A percentile compares a stretch with the other conserved stretches of the same genome.
phyloP scores from a whole-genome alignment of 441 rosid species.

The Corymbia citriodora region DNA sequence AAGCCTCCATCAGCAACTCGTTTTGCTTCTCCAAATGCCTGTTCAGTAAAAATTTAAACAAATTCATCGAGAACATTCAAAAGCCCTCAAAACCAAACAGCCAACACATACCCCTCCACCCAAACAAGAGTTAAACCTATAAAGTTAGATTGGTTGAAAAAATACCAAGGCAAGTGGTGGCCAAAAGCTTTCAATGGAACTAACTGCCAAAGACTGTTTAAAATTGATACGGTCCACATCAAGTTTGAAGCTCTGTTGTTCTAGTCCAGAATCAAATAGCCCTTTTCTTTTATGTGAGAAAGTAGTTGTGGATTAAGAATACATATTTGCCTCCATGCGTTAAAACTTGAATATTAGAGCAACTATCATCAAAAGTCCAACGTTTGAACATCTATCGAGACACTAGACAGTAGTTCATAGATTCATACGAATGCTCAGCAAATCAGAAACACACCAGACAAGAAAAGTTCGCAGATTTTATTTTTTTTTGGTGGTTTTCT shows the following conservation, averaged over 20 bases:
- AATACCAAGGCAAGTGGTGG: neutral
- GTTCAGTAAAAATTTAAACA: neutral
- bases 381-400: neutral
- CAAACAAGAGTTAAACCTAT: neutral
- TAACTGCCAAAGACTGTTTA: neutral
- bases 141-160: neutral
- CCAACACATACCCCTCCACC: neutral
- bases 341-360: neutral
- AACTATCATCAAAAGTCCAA: neutral
- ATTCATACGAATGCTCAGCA: neutral
- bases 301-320: neutral
- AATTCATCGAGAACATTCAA: neutral
- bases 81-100: neutral
- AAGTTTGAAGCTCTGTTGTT: neutral
- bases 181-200: neutral
- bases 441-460: neutral
- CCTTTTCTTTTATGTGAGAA: neutral
- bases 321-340: neutral
- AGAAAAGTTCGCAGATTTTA: too few relatives aligned
- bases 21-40: constrained; percentile 80
- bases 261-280: neutral
- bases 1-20: constrained; percentile 45
- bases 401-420: neutral
- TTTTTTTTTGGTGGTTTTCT: too few relatives aligned
- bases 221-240: neutral